A percentile compares a stretch with the other conserved stretches of the same genome.
Evolutionary conservation across 768 basidiomycete species (phyloP).

Genomic region (Auricularia auricula-judae): DNA sequence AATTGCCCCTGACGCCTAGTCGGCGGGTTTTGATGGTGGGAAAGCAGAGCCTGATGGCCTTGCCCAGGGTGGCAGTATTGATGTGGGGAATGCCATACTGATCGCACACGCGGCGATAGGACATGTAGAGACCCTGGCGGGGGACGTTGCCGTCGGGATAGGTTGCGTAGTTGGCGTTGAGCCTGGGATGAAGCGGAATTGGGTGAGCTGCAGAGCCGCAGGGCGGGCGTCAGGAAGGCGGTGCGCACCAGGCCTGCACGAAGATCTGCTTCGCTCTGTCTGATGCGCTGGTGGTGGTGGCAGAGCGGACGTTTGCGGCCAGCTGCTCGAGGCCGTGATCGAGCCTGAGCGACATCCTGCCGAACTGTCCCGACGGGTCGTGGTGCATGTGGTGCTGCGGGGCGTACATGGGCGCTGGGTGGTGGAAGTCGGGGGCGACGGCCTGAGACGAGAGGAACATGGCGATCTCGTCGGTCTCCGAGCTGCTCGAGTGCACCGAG

Average conservation of each 20-base stretch:
- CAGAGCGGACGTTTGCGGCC: slow-evolving; percentile 76
- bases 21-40: slow-evolving; percentile 92
- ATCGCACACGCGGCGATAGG: slow-evolving; percentile 83
- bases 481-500: slow-evolving; percentile 78
- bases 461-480: slow-evolving; percentile 79
- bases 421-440: slow-evolving; percentile 1
- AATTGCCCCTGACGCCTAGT: slow-evolving; percentile 85
- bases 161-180: slow-evolving; percentile 81
- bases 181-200: slow-evolving; percentile 32
- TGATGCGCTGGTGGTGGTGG: slow-evolving; percentile 83
- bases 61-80: slow-evolving; percentile 91
- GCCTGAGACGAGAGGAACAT: slow-evolving; percentile 43
- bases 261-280: slow-evolving; percentile 89
- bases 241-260: slow-evolving; percentile 76
- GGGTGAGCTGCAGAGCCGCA: slow-evolving; percentile 3
- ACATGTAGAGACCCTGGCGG: slow-evolving; percentile 88
- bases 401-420: slow-evolving; percentile 43
- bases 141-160: slow-evolving; percentile 91
- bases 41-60: slow-evolving; percentile 88
- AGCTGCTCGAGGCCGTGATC: slow-evolving; percentile 79
- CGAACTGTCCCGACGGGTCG: slow-evolving; percentile 47
- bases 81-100: slow-evolving; percentile 90
- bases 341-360: slow-evolving; percentile 61
- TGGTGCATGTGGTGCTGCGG: slow-evolving; percentile 11
- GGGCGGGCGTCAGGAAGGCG: background rate